These are phyloP conservation scores for Houttuynia cordata DNA, from an alignment of 164 flowering plant species.

Conservation along the genomic window DNA sequence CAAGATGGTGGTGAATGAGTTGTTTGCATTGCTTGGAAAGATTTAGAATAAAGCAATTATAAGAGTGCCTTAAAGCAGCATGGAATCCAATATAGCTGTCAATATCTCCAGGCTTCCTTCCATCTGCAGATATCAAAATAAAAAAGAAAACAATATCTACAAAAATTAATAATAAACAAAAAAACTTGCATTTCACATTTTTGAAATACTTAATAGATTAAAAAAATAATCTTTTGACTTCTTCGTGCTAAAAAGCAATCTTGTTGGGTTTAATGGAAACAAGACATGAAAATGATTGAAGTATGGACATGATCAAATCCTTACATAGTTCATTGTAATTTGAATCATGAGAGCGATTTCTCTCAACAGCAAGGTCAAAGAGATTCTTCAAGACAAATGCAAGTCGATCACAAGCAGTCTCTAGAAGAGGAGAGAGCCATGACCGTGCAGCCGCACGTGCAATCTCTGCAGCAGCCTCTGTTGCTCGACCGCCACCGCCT, in stretches of 20 bases:
- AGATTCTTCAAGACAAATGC: conserved; percentile 80
- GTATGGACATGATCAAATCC: not conserved
- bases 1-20: conserved; percentile 82
- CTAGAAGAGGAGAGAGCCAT: conserved; percentile 95
- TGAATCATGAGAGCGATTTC: conserved; percentile 38
- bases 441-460: conserved; percentile 92
- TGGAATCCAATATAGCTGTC: conserved; percentile 90
- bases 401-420: conserved; percentile 91
- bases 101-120: conserved; percentile 47
- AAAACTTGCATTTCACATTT: not conserved
- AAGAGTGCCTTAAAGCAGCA: conserved; percentile 77
- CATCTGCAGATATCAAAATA: conserved; percentile 31
- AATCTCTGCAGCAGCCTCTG: conserved; percentile 93
- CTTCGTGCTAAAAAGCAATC: no score
- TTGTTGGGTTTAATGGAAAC: no score
- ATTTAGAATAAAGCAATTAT: conserved; percentile 56
- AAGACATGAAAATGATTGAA: not conserved
- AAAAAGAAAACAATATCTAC: not conserved
- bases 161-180: not conserved
- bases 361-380: conserved; percentile 81
- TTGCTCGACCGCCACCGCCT: conserved; percentile 62
- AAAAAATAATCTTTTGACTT: no score
- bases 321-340: conserved; percentile 36
- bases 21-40: conserved; percentile 87
- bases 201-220: no score